Base-by-base conservation (phyloP, 2,329 filamentous ascomycete species). In the Fusarium palustre region DNA sequence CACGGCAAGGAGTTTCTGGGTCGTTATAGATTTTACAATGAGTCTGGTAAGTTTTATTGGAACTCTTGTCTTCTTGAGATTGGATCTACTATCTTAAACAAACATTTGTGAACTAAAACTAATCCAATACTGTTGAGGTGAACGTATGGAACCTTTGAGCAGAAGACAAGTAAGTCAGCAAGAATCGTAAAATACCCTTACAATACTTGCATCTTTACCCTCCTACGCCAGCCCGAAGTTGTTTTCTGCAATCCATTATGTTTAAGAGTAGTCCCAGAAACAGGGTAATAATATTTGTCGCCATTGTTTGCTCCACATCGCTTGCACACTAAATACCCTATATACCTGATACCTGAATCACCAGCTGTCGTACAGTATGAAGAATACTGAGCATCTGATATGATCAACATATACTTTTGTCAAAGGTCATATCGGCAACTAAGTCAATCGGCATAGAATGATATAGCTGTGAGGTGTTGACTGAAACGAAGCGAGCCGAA, bases 401-500 rank as follows among this genome's bases (percentile, higher is more conserved):
- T 33, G 7, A 33, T 20, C 13, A 12, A 41, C 4, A 5, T 16
- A 16, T 13, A 4, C 3, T 12, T 24, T 4, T 28, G 3, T 42
- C 18, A 16, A 8, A 20, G 18, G 13, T 3, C 1, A 22, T 20
- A 9, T 15, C 10, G n/a, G 25, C 7, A 22, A 18, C 22, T 36
- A 11, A 6, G 24, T 39, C 33, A 36, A 41, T 10, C 7, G 11
- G 42, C 13, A 36, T 7, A n/a, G 7, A n/a, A 22, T 42, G n/a
- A 7, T 31, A 28, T 30, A 41, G 5, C 12, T 11, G 22, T 20
- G 10, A 33, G 13, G 16, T 31, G 10, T 22, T 2, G 28, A 47
- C 7, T 31, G 30, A 65, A 33, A 20, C 33, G 54, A 65, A 59
- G 36, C 60, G 62, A 59, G 46, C 30, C 46, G 45, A 43, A 18